phyloP scores from a whole-genome alignment of 768 basidiomycete genomes.

The Pisolithus tinctorius region DNA sequence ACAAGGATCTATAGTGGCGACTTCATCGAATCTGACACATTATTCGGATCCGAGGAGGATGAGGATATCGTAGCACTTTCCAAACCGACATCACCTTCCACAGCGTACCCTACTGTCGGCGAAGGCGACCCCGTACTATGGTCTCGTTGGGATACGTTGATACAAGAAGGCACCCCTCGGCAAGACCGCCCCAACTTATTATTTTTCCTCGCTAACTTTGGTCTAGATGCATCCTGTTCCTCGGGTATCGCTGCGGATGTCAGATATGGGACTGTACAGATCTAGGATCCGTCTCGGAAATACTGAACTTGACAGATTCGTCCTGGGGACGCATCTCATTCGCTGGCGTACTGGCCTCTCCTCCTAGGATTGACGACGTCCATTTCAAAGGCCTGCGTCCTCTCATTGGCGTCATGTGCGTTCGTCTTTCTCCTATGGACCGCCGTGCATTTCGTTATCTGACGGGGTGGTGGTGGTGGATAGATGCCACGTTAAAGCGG shows the following conservation, averaged over 20 bases:
- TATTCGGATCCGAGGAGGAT: constrained; percentile 21
- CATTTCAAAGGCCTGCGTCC: constrained; percentile 26
- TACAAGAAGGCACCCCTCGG: constrained; percentile 14
- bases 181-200: constrained; percentile 3
- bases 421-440: background rate
- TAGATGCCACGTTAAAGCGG: constrained; percentile 20
- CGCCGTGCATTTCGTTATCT: too few species aligned
- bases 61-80: constrained; percentile 9
- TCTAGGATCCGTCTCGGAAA: constrained; percentile 42
- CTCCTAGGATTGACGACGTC: constrained; percentile 19
- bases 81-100: constrained; percentile 10
- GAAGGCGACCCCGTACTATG: constrained; percentile 27
- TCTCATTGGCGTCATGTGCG: constrained; percentile 31
- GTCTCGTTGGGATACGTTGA: constrained; percentile 27
- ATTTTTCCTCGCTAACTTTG: background rate
- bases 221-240: constrained; percentile 40
- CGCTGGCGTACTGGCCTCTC: constrained; percentile 37
- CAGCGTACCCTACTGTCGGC: constrained; percentile 25
- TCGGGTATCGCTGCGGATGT: constrained; percentile 47
- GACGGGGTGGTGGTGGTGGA: background rate
- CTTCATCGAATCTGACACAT: constrained; percentile 10
- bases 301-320: constrained; percentile 42
- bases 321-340: constrained; percentile 30
- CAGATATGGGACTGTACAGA: constrained; percentile 60
- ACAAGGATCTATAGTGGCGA: constrained; percentile 2